phyloP scores from a whole-genome alignment of 192 early-diverging fungal genomes.

The Coemansia sp. region DNA sequence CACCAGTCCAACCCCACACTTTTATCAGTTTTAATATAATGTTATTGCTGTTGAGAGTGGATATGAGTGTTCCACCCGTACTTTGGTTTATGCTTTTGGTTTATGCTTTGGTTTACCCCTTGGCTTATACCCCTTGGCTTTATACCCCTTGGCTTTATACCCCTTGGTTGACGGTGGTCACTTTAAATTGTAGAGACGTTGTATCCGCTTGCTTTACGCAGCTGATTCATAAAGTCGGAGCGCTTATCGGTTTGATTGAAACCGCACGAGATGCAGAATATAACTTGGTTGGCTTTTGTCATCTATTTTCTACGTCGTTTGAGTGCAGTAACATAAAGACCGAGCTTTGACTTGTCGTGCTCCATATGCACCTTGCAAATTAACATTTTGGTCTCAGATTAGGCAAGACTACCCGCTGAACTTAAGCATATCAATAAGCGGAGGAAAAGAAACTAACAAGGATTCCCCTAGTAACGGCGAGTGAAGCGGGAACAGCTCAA shows the following conservation, averaged over 20 bases:
- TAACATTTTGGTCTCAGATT: conserved; percentile 55
- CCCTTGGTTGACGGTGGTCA: background rate
- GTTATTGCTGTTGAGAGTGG: background rate
- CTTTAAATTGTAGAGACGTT: background rate
- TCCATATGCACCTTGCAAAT: background rate
- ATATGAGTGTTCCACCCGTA: background rate
- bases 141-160: too few relatives aligned
- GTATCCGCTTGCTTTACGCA: background rate
- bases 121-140: too few relatives aligned
- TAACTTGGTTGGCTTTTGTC: conserved; percentile 1
- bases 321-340: background rate
- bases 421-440: conserved; percentile 82
- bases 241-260: background rate
- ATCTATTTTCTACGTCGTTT: background rate
- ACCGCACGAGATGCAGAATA: background rate
- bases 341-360: background rate
- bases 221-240: background rate
- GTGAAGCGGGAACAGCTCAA: conserved; percentile 73
- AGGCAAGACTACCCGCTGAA: conserved; percentile 69
- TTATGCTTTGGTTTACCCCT: too few relatives aligned
- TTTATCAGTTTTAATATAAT: background rate
- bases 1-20: conserved; percentile 45
- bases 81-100: too few relatives aligned
- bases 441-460: conserved; percentile 81
- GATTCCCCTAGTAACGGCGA: conserved; percentile 77